Evolutionary conservation across 2,329 filamentous ascomycete genomes (phyloP).

Genomic region (Cyphellophora europaea): DNA sequence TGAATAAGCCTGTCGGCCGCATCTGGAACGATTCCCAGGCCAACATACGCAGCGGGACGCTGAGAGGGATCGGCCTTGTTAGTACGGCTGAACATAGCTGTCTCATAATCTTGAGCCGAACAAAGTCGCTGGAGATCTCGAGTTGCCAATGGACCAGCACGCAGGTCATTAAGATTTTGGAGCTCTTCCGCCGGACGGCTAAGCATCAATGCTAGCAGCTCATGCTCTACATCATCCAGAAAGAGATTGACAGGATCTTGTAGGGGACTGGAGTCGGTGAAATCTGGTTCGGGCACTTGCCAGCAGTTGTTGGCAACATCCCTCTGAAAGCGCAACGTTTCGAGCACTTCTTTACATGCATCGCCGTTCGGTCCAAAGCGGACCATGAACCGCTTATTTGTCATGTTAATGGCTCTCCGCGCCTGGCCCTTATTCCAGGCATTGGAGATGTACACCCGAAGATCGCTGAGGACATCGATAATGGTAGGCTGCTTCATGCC

Average conservation of each 20-base stretch:
- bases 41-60: conserved; percentile 42
- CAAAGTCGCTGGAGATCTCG: conserved; percentile 8
- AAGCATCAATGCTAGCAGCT: conserved; percentile 46
- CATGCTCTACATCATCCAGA: conserved; percentile 52
- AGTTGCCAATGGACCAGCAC: conserved; percentile 12
- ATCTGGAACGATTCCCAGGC: conserved; percentile 52
- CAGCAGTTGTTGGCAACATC: conserved; percentile 31
- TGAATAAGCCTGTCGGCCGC: conserved; percentile 53
- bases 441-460: conserved; percentile 53
- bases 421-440: conserved; percentile 36
- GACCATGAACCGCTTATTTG: conserved; percentile 56
- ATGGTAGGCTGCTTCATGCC: conserved; percentile 42
- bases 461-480: conserved; percentile 45
- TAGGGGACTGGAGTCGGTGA: conserved; percentile 27
- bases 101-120: conserved; percentile 19
- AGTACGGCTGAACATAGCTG: conserved; percentile 25
- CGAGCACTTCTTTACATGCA: conserved; percentile 47
- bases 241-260: conserved; percentile 33
- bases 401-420: conserved; percentile 41
- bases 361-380: conserved; percentile 50
- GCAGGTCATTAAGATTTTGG: conserved; percentile 11
- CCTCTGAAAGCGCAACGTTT: conserved; percentile 47
- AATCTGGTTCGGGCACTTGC: conserved; percentile 30
- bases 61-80: conserved; percentile 7
- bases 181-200: conserved; percentile 29